These are phyloP conservation scores for Yamadazyma triangularis DNA, from an alignment of 1,139 yeast species.

Conservation along the genomic window DNA sequence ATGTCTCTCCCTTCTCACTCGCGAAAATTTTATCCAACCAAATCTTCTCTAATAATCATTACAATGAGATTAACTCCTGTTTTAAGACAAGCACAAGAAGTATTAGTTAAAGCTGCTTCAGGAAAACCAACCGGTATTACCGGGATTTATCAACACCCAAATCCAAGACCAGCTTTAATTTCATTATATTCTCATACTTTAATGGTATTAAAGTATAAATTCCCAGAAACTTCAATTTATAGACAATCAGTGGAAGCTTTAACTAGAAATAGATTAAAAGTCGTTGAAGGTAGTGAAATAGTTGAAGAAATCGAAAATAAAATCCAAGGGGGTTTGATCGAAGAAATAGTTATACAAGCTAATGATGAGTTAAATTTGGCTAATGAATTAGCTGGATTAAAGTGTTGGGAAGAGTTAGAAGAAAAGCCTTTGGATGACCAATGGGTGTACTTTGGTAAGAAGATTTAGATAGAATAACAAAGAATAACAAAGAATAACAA, in stretches of 20 bases:
- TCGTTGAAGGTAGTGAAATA: constrained; percentile 63
- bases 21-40: constrained; percentile 22
- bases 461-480: constrained; percentile 26
- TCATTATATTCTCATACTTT: constrained; percentile 71
- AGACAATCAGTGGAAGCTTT: constrained; percentile 71
- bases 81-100: constrained; percentile 51
- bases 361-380: constrained; percentile 74
- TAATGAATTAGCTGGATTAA: constrained; percentile 62
- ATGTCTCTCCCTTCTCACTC: constrained; percentile 3
- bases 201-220: constrained; percentile 49
- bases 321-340: constrained; percentile 82
- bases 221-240: constrained; percentile 71
- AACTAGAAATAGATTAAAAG: constrained; percentile 63
- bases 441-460: constrained; percentile 68
- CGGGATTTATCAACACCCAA: constrained; percentile 75
- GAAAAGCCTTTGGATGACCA: constrained; percentile 70
- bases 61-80: constrained; percentile 42
- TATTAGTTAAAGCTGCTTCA: constrained; percentile 59
- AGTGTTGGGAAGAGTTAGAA: constrained; percentile 63
- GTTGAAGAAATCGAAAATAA: constrained; percentile 64
- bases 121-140: constrained; percentile 81
- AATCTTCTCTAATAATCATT: constrained; percentile 7
- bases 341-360: constrained; percentile 80
- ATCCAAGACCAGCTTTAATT: constrained; percentile 77
- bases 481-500: no score